Evolutionary conservation across 331 rosid genomes (phyloP).

Genomic region (Erythrophleum ivorense): DNA sequence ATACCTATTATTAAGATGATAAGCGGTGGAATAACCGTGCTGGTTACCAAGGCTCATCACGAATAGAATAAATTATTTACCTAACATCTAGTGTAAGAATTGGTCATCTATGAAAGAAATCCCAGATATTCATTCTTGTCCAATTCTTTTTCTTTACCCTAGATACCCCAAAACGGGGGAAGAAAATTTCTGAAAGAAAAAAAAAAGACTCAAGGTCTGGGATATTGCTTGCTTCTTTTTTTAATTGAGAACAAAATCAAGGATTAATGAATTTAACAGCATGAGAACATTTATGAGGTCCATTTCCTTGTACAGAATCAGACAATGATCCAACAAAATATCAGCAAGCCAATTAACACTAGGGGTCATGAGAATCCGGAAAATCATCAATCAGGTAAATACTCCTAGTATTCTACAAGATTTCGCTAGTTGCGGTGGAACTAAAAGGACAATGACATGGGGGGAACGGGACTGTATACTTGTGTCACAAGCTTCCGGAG

Average conservation of each 20-base stretch:
- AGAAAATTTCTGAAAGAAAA: too few species aligned
- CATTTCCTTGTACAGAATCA: constrained; percentile 53
- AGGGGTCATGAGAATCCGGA: constrained; percentile 58
- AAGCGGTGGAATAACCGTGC: background rate
- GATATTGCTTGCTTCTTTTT: background rate
- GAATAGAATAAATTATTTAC: background rate
- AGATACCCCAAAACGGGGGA: background rate
- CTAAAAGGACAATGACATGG: background rate
- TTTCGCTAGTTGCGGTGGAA: background rate
- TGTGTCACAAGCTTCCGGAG: background rate
- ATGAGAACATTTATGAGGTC: constrained; percentile 19
- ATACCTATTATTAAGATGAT: background rate
- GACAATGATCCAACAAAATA: constrained; percentile 59
- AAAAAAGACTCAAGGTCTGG: background rate
- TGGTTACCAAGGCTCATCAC: background rate
- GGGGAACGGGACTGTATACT: background rate
- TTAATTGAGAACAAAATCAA: background rate
- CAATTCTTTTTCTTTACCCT: background rate
- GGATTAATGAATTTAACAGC: background rate
- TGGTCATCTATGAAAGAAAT: background rate
- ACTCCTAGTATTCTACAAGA: background rate
- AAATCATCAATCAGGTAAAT: constrained; percentile 58
- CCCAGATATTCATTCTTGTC: too few species aligned
- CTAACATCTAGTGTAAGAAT: background rate
- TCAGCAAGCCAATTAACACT: constrained; percentile 54